These are phyloP conservation scores for Coemansia sp. DNA, from an alignment of 192 early-diverging fungal genomes.

Conservation along the genomic window DNA sequence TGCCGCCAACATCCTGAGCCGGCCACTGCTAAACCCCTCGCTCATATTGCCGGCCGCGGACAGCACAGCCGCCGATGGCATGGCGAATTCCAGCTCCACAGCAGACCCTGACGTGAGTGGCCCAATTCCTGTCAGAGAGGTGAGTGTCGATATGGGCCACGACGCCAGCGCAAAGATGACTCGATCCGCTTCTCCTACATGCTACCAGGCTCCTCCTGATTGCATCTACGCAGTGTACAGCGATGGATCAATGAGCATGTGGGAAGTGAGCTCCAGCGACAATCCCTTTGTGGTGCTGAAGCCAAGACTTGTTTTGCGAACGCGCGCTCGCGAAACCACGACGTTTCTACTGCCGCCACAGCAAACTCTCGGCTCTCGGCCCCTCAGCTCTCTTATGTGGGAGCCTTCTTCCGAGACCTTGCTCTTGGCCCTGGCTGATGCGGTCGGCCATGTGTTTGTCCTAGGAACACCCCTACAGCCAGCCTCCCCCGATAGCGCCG, in stretches of 20 bases:
- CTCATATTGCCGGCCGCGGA: not conserved
- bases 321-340: conserved; percentile 3
- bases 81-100: too few relatives aligned
- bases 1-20: not conserved
- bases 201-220: not conserved
- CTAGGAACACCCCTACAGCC: conserved; percentile 5
- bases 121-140: not conserved
- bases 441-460: conserved; percentile 43
- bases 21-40: not conserved
- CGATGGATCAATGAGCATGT: conserved; percentile 44
- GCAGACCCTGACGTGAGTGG: too few relatives aligned
- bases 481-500: too few relatives aligned
- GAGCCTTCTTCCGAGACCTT: not conserved
- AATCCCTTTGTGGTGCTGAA: not conserved
- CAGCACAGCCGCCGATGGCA: too few relatives aligned
- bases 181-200: not conserved
- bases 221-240: conserved; percentile 27
- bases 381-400: not conserved
- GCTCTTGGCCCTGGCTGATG: conserved; percentile 23
- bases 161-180: not conserved
- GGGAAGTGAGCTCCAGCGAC: conserved; percentile 14
- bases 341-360: not conserved
- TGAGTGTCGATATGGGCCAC: too few relatives aligned
- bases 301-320: conserved; percentile 8
- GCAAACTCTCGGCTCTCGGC: not conserved